Percentiles rank a stretch among this genome's conserved stretches.
phyloP scores from a whole-genome alignment of 1,139 yeast species.

The Debaryomyces udenii region DNA sequence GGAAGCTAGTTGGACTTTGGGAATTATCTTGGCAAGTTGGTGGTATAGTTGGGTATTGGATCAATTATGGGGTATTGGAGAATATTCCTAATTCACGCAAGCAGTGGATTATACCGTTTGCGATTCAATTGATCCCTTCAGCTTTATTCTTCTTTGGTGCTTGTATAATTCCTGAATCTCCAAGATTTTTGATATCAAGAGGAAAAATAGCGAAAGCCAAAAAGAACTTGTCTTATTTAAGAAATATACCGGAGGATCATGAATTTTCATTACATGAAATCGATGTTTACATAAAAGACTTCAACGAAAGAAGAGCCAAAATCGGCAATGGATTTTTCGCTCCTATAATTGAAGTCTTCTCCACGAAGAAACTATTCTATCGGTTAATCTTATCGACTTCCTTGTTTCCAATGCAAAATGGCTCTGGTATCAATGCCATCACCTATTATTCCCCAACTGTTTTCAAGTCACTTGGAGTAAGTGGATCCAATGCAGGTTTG shows the following conservation, averaged over 20 bases:
- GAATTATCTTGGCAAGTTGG: conserved; percentile 57
- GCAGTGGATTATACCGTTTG: conserved; percentile 44
- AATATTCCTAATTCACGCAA: conserved; percentile 21
- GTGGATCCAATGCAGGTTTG: conserved; percentile 43
- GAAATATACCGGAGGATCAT: conserved; percentile 27
- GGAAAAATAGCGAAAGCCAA: conserved; percentile 41
- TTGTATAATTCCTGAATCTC: conserved; percentile 48
- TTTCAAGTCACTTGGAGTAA: conserved; percentile 35
- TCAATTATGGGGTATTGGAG: conserved; percentile 40
- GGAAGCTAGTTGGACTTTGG: conserved; percentile 49
- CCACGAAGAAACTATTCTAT: conserved; percentile 25
- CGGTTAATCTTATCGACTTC: conserved; percentile 31
- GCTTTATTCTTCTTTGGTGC: conserved; percentile 44
- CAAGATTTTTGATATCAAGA: conserved; percentile 45
- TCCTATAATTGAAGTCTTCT: conserved; percentile 29
- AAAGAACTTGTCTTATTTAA: conserved; percentile 31
- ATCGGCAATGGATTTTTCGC: conserved; percentile 30
- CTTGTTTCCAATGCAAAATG: conserved; percentile 37
- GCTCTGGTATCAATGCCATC: conserved; percentile 38
- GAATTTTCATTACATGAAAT: conserved; percentile 32
- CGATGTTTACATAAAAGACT: conserved; percentile 25
- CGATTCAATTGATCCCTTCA: conserved; percentile 46
- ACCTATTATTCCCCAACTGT: conserved; percentile 38
- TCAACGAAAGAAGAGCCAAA: conserved; percentile 23
- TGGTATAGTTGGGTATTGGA: conserved; percentile 50